Conservation (phyloP, 2,329 filamentous ascomycete genomes). For the Calonectria fujianensis region DNA sequence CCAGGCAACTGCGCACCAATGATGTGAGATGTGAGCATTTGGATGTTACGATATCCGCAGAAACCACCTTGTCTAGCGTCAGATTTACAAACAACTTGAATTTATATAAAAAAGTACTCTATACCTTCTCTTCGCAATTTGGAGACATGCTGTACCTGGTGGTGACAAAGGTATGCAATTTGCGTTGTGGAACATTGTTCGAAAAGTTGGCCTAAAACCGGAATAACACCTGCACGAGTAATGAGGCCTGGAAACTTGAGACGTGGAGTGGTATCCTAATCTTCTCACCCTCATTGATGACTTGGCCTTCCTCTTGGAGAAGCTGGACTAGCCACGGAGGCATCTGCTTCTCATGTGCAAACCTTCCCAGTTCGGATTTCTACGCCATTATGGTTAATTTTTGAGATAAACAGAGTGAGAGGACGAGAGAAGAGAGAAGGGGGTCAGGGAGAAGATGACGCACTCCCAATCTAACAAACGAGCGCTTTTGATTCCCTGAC, state of each 20-base stretch:
- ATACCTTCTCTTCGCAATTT: slow-evolving; percentile 85
- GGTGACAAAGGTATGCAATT: slow-evolving; percentile 87
- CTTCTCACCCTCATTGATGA: slow-evolving; percentile 70
- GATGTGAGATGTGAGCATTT: slow-evolving; percentile 90
- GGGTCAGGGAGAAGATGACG: background rate
- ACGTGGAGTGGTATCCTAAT: no score
- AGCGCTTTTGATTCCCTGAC: slow-evolving; percentile 35
- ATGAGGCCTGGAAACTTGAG: slow-evolving; percentile 36
- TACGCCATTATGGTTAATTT: slow-evolving; percentile 49
- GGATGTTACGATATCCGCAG: slow-evolving; percentile 96
- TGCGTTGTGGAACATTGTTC: slow-evolving; percentile 77
- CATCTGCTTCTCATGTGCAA: slow-evolving; percentile 85
- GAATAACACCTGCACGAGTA: slow-evolving; percentile 71
- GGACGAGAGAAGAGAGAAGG: background rate
- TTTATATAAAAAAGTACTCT: background rate
- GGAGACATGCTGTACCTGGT: slow-evolving; percentile 84
- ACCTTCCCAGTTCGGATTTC: slow-evolving; percentile 81
- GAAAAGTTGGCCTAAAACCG: slow-evolving; percentile 77
- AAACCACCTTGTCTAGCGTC: slow-evolving; percentile 79
- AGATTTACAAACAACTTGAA: background rate
- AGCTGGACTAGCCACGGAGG: slow-evolving; percentile 79
- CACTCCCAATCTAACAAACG: slow-evolving; percentile 50
- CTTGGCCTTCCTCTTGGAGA: slow-evolving; percentile 75
- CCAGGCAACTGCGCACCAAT: slow-evolving; percentile 75
- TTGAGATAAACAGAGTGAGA: background rate